Evolutionary conservation across 2,329 filamentous ascomycete genomes (phyloP).

Genomic region (Metarhizium brunneum): DNA sequence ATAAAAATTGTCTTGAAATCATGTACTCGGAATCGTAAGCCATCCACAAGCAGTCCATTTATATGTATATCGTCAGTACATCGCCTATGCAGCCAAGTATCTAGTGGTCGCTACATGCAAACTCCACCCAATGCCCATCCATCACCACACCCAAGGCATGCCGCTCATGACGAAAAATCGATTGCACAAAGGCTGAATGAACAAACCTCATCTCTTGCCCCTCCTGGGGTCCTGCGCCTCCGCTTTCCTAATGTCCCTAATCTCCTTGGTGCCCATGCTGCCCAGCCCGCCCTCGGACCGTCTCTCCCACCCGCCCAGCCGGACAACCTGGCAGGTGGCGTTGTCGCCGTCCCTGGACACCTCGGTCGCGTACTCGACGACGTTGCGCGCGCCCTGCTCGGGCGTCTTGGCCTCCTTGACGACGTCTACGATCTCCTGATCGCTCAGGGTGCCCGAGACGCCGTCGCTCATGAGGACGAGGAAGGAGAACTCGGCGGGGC

Average conservation of each 20-base stretch:
- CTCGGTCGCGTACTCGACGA: slow-evolving; percentile 85
- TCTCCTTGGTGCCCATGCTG: slow-evolving; percentile 84
- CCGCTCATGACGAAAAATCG: too few species aligned
- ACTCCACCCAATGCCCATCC: not conserved
- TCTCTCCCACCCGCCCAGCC: slow-evolving; percentile 61
- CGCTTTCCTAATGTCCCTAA: slow-evolving; percentile 70
- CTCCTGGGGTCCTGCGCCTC: slow-evolving; percentile 77
- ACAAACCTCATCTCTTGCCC: slow-evolving; percentile 38
- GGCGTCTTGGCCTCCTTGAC: slow-evolving; percentile 90
- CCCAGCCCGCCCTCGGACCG: slow-evolving; percentile 78
- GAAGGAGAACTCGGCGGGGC: slow-evolving; percentile 80
- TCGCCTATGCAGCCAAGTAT: too few species aligned
- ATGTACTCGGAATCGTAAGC: too few species aligned
- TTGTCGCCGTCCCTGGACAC: slow-evolving; percentile 61
- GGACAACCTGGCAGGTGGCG: slow-evolving; percentile 57
- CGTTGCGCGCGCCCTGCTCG: slow-evolving; percentile 68
- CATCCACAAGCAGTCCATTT: too few species aligned
- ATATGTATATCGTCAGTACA: too few species aligned
- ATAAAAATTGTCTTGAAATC: too few species aligned
- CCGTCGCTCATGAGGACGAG: slow-evolving; percentile 84
- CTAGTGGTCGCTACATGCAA: not conserved
- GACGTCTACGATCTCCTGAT: slow-evolving; percentile 94
- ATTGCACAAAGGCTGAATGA: too few species aligned
- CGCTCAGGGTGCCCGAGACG: slow-evolving; percentile 72
- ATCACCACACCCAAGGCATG: too few species aligned